Evolutionary conservation across 176 grass and related monocot genomes (phyloP).

Genomic region (Poa annua): DNA sequence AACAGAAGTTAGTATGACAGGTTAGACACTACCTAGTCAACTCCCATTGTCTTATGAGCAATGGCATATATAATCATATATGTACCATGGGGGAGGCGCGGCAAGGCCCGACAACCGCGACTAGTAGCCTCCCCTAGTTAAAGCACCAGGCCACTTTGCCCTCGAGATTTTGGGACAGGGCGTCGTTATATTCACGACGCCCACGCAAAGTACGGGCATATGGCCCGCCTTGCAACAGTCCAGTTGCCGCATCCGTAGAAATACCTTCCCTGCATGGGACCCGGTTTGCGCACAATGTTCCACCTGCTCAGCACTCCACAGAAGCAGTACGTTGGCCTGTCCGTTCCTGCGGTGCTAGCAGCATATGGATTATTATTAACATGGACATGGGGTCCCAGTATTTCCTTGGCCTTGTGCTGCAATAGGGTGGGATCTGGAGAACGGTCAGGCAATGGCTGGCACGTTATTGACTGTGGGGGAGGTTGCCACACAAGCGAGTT

Average conservation of each 20-base stretch:
- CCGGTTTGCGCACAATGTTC: conserved; percentile 75
- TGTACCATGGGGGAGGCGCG: conserved; percentile 53
- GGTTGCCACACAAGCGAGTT: conserved; percentile 65
- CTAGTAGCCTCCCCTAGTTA: conserved; percentile 52
- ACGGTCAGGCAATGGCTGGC: conserved; percentile 42
- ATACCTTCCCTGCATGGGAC: conserved; percentile 71
- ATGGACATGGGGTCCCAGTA: conserved; percentile 39
- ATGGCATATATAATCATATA: conserved; percentile 52
- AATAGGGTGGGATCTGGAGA: conserved; percentile 36
- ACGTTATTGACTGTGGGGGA: conserved; percentile 27
- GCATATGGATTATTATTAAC: conserved; percentile 51
- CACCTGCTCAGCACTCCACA: conserved; percentile 78
- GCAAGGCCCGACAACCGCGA: conserved; percentile 14
- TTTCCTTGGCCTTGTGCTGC: conserved; percentile 48
- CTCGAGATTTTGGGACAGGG: conserved; percentile 15
- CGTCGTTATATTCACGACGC: conserved; percentile 43
- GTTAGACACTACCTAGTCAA: conserved; percentile 69
- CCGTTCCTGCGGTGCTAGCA: conserved; percentile 32
- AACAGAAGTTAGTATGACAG: conserved; percentile 81
- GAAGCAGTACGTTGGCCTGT: conserved; percentile 66
- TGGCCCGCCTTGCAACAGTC: conserved; percentile 68
- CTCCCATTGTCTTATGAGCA: conserved; percentile 59
- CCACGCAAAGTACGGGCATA: conserved; percentile 82
- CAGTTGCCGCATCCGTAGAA: conserved; percentile 95
- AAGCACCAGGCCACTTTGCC: conserved; percentile 45